Evolutionary conservation across 1,284 basidiomycete genomes (phyloP), one percentile per base, ranked within the genome.

Genomic region (Cryptococcus sp.): DNA sequence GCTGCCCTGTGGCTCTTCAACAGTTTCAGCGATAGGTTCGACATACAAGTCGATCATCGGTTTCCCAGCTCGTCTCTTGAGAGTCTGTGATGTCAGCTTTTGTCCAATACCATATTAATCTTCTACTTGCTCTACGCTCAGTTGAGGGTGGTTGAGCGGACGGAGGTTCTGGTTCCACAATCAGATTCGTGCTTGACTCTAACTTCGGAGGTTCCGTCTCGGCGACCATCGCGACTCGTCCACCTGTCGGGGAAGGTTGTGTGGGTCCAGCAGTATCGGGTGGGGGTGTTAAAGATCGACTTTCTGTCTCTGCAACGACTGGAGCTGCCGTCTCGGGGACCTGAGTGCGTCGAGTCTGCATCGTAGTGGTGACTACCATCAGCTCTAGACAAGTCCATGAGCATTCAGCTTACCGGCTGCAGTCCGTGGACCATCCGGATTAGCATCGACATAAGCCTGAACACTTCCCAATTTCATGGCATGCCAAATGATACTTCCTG

Each of bases 401-500:
- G n/a, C n/a, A n/a, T n/a, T n/a, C n/a, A 28, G 28, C 28, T 28
- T 11, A 28, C 28, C 28, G 11, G 28, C 28, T 5, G 4, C 28
- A 5, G 28, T 39, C 36, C 36, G 14, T 39, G 36, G 36, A 39
- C 36, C 18, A 50, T 50, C 50, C 4, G 49, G 31, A 7, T 48
- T 43, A n/a, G 45, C 24, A n/a, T 22, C 45, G 11, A 70, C 46
- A 49, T 55, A 70, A 14, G 52, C 54, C 32, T 51, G 22, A 4
- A 67, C 62, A 13, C 61, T 51, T 2, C 55, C 61, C 11, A 44
- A n/a, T 13, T 43, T 53, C 2, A 67, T 58, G 0, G 66, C 56
- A 4, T 59, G 59, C 70, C 70, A 72, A 4, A 61, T 36, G n/a
- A 70, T 50, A 3, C 31, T 43, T 10, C 67, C 70, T 9, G 55